Percentiles rank a stretch among this genome's conserved stretches.
These are phyloP conservation scores for Nigrospora oryzae DNA, from an alignment of 2,329 filamentous ascomycete genomes.

Conservation along the genomic window DNA sequence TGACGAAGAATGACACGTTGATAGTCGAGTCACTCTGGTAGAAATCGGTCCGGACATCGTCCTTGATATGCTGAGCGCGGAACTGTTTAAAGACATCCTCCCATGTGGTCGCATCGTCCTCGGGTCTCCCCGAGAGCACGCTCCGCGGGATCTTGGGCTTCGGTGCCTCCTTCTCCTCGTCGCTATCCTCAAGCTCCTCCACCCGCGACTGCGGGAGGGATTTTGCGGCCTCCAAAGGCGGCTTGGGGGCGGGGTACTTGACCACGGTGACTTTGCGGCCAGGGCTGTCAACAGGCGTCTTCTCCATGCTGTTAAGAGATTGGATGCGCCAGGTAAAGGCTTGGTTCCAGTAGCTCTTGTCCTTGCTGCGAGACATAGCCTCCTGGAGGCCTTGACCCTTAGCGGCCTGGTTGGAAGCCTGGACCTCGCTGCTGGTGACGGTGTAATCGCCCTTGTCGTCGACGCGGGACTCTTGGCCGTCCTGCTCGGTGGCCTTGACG, in stretches of 20 bases:
- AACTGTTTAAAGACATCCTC: constrained; percentile 13
- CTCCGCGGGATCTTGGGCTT: background rate
- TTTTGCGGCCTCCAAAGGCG: background rate
- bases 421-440: constrained; percentile 24
- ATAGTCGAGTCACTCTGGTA: constrained; percentile 29
- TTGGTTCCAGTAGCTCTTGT: constrained; percentile 21
- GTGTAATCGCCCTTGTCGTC: constrained; percentile 40
- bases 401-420: constrained; percentile 9
- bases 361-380: constrained; percentile 15
- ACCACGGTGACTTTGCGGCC: constrained; percentile 36
- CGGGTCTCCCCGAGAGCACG: background rate
- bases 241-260: constrained; percentile 19
- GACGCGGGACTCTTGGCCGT: constrained; percentile 26
- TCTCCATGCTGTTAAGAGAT: constrained; percentile 34
- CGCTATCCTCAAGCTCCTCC: background rate
- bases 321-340: constrained; percentile 38
- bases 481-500: constrained; percentile 24
- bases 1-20: constrained; percentile 29
- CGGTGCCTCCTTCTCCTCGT: background rate
- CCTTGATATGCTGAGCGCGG: constrained; percentile 9
- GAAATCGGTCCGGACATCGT: constrained; percentile 28
- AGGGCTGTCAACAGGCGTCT: constrained; percentile 32
- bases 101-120: constrained; percentile 5
- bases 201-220: background rate
- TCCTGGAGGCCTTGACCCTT: constrained; percentile 4